A percentile compares a stretch with the other conserved stretches of the same genome.
Conservation (phyloP, 768 basidiomycete species). For the Cystobasidium tubakii region DNA sequence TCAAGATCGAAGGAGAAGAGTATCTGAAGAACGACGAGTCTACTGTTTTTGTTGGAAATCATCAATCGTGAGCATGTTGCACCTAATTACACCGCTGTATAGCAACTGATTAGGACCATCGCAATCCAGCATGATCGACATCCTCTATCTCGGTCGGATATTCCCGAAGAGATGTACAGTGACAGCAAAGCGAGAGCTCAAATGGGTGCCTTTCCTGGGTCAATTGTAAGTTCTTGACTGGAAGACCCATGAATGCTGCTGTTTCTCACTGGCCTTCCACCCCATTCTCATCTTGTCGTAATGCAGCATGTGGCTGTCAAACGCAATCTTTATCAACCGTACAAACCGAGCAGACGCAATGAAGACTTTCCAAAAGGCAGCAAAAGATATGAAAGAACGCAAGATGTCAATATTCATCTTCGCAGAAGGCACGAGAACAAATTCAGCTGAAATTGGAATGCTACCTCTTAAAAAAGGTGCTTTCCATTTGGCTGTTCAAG, state of each 20-base stretch:
- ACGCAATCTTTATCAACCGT: conserved; percentile 85
- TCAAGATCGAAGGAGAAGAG: conserved; percentile 82
- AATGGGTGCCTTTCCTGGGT: conserved; percentile 74
- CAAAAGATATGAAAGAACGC: conserved; percentile 64
- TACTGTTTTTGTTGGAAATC: conserved; percentile 39
- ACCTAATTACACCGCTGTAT: background rate
- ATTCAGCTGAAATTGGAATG: conserved; percentile 61
- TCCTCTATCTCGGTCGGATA: conserved; percentile 64
- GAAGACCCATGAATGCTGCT: too few relatives aligned
- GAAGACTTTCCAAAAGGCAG: conserved; percentile 68
- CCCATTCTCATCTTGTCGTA: background rate
- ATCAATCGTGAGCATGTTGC: background rate
- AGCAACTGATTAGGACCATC: conserved; percentile 72
- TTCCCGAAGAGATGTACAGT: conserved; percentile 78
- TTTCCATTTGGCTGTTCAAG: conserved; percentile 89
- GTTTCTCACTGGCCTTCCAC: background rate
- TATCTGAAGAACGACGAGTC: conserved; percentile 57
- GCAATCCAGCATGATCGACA: conserved; percentile 93
- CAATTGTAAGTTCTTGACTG: conserved; percentile 64
- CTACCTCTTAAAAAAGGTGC: conserved; percentile 95
- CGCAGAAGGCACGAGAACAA: conserved; percentile 88
- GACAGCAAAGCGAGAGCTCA: conserved; percentile 85
- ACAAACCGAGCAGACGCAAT: conserved; percentile 69
- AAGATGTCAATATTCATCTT: conserved; percentile 71
- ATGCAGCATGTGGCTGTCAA: conserved; percentile 63